These are phyloP conservation scores for Lactuca sativa DNA, from an alignment of 129 eudicot genomes.

Conservation along the genomic window DNA sequence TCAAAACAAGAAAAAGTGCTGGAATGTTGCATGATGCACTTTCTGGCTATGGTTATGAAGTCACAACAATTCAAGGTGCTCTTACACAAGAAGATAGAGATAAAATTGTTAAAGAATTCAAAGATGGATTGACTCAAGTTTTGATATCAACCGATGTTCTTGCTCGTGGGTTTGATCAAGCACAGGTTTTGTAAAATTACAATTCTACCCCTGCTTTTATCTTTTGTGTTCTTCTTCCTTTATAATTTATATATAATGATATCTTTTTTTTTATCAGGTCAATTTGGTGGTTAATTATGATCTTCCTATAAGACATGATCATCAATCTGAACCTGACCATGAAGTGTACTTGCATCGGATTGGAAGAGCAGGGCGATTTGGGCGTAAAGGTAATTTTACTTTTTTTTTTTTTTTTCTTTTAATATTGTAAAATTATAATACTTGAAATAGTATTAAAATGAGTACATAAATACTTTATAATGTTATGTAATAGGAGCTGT, in stretches of 20 bases:
- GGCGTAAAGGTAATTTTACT: constrained; percentile 67
- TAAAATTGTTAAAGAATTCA: constrained; percentile 79
- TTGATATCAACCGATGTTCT: constrained; percentile 86
- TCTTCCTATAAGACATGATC: constrained; percentile 50
- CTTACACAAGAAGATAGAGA: constrained; percentile 67
- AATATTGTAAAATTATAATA: too few species aligned
- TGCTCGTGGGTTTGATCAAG: constrained; percentile 88
- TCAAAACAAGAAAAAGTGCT: constrained; percentile 57
- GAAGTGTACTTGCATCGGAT: constrained; percentile 85
- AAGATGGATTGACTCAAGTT: constrained; percentile 77
- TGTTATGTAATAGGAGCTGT: constrained; percentile 63
- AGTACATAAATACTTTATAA: too few species aligned
- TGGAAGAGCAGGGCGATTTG: constrained; percentile 91
- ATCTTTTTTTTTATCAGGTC: constrained; percentile 37
- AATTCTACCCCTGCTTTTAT: neutral
- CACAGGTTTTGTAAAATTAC: constrained; percentile 43
- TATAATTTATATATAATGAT: neutral
- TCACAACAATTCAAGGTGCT: constrained; percentile 83
- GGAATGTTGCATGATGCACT: constrained; percentile 53
- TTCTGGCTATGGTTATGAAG: constrained; percentile 61
- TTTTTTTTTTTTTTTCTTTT: neutral
- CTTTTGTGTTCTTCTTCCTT: neutral
- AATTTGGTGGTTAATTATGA: constrained; percentile 87
- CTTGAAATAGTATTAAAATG: too few species aligned
- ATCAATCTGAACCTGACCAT: constrained; percentile 56